Evolutionary conservation across 495 filamentous ascomycete species (phyloP), one percentile per base, ranked within the genome.

Genomic region (Articulospora tetracladia): DNA sequence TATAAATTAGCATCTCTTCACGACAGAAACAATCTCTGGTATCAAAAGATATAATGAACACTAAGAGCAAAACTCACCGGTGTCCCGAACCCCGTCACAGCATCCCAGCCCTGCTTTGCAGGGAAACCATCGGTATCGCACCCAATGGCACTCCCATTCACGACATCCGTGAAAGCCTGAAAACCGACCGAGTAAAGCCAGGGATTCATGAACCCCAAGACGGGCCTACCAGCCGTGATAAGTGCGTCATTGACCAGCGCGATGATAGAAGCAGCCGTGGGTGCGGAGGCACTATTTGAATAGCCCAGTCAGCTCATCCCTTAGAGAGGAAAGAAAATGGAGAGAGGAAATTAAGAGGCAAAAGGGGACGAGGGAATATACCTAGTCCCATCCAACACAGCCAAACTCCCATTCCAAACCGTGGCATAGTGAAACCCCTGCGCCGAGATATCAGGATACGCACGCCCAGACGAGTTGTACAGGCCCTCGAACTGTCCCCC

Each of bases 371-470:
- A 32, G 30, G 30, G 30, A 32, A 61, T 19, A n/a, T 28, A 61
- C 52, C 59, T 73, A 19, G 72, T 74, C 10, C 72, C 72, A 0
- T 66, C 67, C 19, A 73, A 61, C 60, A 85, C 83, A 23, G 83
- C 80, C 8, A 68, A 30, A 28, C 65, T 63, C 79, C 79, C 48
- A 32, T 69, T 68, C 63, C 67, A 70, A 23, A 55, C 27, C 4
- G 26, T 46, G 22, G 69, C 75, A 49, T 81, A 71, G 56, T 81
- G 78, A 20, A 78, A 62, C 28, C 75, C 74, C 66, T 88, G 85
- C 12, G 85, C 81, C 4, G 86, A 74, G 20, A 93, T 82, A 66
- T 93, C 91, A 0, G 91, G 90, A 52, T 88, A 81, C 1, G 80
- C 90, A 51, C 89, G 80, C 0, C 90, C 90, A 3, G 73, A 63